Evolutionary conservation across 2,329 filamentous ascomycete species (phyloP).

Genomic region (Zymoseptoria ardabiliae): DNA sequence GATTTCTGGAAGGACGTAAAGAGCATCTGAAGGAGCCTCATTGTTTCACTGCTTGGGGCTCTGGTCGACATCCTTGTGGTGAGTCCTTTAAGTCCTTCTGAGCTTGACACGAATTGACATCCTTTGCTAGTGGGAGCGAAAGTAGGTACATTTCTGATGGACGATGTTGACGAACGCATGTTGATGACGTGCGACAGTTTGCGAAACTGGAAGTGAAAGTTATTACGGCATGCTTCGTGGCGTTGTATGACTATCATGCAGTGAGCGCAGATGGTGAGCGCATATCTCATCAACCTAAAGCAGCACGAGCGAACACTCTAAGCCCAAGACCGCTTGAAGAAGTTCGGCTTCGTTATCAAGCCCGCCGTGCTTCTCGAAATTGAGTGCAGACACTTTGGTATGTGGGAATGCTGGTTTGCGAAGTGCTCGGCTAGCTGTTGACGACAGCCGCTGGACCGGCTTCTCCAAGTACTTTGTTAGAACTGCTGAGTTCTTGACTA

Average conservation of each 20-base stretch:
- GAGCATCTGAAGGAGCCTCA: conserved; percentile 40
- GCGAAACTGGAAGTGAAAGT: conserved; percentile 49
- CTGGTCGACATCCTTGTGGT: conserved; percentile 38
- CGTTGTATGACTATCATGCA: conserved; percentile 37
- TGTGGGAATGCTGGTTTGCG: too few relatives aligned
- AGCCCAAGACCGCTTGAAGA: background rate
- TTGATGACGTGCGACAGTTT: conserved; percentile 29
- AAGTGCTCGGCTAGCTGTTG: too few relatives aligned
- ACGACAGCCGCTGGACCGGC: too few relatives aligned
- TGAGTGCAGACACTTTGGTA: too few relatives aligned
- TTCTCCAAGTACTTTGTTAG: too few relatives aligned
- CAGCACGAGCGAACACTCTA: background rate
- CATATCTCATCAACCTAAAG: background rate
- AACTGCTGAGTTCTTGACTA: too few relatives aligned
- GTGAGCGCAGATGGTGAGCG: background rate
- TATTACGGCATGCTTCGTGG: conserved; percentile 44
- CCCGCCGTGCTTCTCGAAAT: too few relatives aligned
- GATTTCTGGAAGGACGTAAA: conserved; percentile 41
- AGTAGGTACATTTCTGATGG: background rate
- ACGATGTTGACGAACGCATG: too few relatives aligned
- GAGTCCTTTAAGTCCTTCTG: conserved; percentile 16
- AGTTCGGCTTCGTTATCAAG: background rate
- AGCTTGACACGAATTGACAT: background rate
- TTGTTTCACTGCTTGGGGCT: conserved; percentile 33
- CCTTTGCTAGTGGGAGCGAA: background rate